A percentile compares a stretch with the other conserved stretches of the same genome.
These are phyloP conservation scores for Phytophthora colocasiae DNA, from an alignment of 352 stramenopile species.

Conservation along the genomic window DNA sequence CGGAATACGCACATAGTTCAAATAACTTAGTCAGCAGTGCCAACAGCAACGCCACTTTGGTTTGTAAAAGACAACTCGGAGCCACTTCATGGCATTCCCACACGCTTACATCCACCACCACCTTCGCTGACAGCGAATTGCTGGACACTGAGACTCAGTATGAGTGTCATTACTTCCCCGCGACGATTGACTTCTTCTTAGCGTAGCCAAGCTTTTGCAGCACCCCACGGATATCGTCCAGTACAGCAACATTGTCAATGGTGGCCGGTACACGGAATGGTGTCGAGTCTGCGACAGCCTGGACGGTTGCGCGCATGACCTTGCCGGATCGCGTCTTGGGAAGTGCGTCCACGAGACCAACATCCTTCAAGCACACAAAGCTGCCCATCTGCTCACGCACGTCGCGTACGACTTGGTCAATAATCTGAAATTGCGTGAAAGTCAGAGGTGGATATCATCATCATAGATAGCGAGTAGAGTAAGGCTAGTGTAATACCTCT, in stretches of 20 bases:
- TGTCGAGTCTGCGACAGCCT: constrained; percentile 51
- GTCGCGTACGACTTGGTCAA: constrained; percentile 44
- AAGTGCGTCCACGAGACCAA: constrained; percentile 51
- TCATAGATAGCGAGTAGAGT: no score
- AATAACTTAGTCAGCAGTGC: no score
- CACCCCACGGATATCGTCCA: constrained; percentile 44
- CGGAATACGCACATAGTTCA: no score
- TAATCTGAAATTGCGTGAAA: constrained; percentile 32
- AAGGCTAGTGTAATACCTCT: constrained; percentile 24
- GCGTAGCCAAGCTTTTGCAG: constrained; percentile 56
- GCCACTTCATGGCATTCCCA: neutral
- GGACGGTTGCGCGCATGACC: constrained; percentile 62
- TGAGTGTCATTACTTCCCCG: constrained; percentile 28
- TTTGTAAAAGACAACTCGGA: neutral
- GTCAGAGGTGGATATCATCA: neutral
- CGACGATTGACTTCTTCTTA: constrained; percentile 42
- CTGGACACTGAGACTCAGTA: no score
- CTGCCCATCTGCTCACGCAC: constrained; percentile 59
- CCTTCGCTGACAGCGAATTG: neutral
- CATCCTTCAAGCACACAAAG: constrained; percentile 59
- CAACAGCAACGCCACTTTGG: neutral
- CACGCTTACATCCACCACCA: constrained; percentile 8
- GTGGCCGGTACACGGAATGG: constrained; percentile 55
- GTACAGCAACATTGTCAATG: constrained; percentile 56
- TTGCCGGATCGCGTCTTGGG: constrained; percentile 65